Evolutionary conservation across 2,329 filamentous ascomycete genomes (phyloP).

Genomic region (Talaromyces sp.): DNA sequence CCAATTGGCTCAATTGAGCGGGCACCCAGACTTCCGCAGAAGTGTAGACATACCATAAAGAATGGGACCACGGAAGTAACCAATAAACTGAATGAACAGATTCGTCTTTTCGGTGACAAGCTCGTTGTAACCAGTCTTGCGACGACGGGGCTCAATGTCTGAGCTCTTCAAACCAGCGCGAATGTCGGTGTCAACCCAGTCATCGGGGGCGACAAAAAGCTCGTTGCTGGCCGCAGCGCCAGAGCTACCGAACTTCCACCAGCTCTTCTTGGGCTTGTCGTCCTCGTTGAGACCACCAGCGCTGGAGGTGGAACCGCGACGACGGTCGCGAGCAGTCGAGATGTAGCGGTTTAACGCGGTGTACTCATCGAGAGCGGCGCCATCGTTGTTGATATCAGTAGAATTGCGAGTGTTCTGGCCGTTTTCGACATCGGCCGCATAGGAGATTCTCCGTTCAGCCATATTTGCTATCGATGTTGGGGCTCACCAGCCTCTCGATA

Average conservation of each 20-base stretch:
- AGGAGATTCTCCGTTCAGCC: constrained; percentile 47
- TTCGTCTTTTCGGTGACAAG: constrained; percentile 68
- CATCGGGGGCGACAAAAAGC: constrained; percentile 52
- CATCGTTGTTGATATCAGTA: constrained; percentile 30
- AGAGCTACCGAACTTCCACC: constrained; percentile 42
- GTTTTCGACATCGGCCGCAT: constrained; percentile 46
- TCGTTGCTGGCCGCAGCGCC: constrained; percentile 23
- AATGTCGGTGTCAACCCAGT: constrained; percentile 66
- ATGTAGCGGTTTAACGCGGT: constrained; percentile 63
- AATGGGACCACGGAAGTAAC: constrained; percentile 69
- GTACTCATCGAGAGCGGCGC: constrained; percentile 54
- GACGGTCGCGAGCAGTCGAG: constrained; percentile 59
- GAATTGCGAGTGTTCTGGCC: constrained; percentile 35
- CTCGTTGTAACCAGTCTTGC: constrained; percentile 66
- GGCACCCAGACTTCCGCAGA: background rate
- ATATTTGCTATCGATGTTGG: constrained; percentile 38
- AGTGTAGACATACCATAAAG: constrained; percentile 61
- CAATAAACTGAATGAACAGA: constrained; percentile 66
- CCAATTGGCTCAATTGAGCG: background rate
- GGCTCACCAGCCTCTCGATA: constrained; percentile 37
- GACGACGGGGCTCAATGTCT: constrained; percentile 62
- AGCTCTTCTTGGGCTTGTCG: constrained; percentile 53
- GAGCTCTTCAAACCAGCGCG: constrained; percentile 56
- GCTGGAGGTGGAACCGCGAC: constrained; percentile 45
- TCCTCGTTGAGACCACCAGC: constrained; percentile 41